Evolutionary conservation across 2,329 filamentous ascomycete species (phyloP).

Genomic region (Lizonia empirigonia): DNA sequence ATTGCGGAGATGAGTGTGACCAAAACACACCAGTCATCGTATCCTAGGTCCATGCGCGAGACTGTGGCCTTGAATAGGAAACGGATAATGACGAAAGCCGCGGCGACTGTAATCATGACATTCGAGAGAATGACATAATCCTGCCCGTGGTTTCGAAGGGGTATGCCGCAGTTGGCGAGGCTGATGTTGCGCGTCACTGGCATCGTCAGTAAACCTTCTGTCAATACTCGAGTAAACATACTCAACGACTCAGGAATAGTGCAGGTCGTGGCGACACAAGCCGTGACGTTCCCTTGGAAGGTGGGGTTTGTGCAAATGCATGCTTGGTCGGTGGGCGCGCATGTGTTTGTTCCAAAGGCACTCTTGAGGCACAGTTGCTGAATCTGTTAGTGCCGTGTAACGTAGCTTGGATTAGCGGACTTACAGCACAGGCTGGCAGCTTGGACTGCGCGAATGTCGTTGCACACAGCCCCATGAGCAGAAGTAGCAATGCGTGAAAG

Average conservation of each 20-base stretch:
- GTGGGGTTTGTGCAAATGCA: constrained; percentile 32
- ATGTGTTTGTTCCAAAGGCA: constrained; percentile 22
- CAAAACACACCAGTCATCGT: constrained; percentile 48
- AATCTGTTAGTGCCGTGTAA: constrained; percentile 1
- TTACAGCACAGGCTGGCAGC: constrained; percentile 25
- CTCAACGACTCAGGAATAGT: constrained; percentile 31
- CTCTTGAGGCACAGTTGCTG: constrained; percentile 13
- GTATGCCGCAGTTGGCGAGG: constrained; percentile 46
- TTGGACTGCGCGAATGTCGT: constrained; percentile 15
- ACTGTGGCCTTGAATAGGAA: constrained; percentile 47
- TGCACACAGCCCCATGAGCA: constrained; percentile 10
- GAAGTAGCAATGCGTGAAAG: constrained; percentile 4
- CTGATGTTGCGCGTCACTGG: constrained; percentile 52
- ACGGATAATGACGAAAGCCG: constrained; percentile 43
- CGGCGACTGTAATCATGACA: constrained; percentile 42
- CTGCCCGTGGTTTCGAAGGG: constrained; percentile 46
- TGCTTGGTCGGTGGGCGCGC: constrained; percentile 24
- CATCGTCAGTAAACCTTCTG: neutral
- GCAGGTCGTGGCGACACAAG: constrained; percentile 26
- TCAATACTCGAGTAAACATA: constrained; percentile 4
- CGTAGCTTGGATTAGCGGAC: neutral
- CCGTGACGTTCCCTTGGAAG: constrained; percentile 28
- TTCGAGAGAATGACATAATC: constrained; percentile 44
- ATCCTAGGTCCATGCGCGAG: constrained; percentile 43
- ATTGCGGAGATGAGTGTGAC: constrained; percentile 28